These are phyloP conservation scores for Kwoniella dendrophila DNA, from an alignment of 768 basidiomycete species.

Conservation along the genomic window DNA sequence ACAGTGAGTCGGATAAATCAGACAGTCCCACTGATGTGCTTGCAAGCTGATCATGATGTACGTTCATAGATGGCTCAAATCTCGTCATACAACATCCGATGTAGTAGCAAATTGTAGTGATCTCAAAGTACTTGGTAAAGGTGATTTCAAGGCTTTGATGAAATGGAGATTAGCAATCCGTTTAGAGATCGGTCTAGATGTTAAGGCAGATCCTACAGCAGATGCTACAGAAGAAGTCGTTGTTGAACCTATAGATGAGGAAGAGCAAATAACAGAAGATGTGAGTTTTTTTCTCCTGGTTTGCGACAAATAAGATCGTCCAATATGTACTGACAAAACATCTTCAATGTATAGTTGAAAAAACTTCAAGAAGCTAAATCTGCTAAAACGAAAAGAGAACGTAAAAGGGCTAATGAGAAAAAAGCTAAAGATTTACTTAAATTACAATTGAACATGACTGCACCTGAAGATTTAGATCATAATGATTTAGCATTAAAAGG, in stretches of 20 bases:
- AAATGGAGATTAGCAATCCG: slow-evolving; percentile 88
- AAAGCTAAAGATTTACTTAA: slow-evolving; percentile 84
- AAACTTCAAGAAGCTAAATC: slow-evolving; percentile 74
- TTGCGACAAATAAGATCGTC: background rate
- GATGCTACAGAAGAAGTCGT: slow-evolving; percentile 69
- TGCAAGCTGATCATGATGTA: background rate
- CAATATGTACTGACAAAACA: background rate
- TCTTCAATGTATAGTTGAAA: slow-evolving; percentile 66
- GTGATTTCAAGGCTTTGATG: slow-evolving; percentile 89
- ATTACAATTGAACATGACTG: slow-evolving; percentile 96
- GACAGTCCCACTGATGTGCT: too few species aligned
- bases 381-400: slow-evolving; percentile 74
- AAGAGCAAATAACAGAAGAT: slow-evolving; percentile 85
- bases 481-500: slow-evolving; percentile 65
- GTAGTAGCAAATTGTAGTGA: slow-evolving; percentile 82
- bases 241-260: slow-evolving; percentile 71
- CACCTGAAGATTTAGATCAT: slow-evolving; percentile 92
- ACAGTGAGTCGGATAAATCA: too few species aligned
- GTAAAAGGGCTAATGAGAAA: slow-evolving; percentile 83
- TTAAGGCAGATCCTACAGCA: slow-evolving; percentile 70
- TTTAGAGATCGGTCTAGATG: slow-evolving; percentile 86
- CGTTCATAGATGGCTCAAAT: slow-evolving; percentile 67
- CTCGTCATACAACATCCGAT: slow-evolving; percentile 74
- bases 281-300: slow-evolving; percentile 57
- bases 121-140: slow-evolving; percentile 94